These are phyloP conservation scores for Corymbia calophylla DNA, from an alignment of 441 rosid species.

Conservation along the genomic window DNA sequence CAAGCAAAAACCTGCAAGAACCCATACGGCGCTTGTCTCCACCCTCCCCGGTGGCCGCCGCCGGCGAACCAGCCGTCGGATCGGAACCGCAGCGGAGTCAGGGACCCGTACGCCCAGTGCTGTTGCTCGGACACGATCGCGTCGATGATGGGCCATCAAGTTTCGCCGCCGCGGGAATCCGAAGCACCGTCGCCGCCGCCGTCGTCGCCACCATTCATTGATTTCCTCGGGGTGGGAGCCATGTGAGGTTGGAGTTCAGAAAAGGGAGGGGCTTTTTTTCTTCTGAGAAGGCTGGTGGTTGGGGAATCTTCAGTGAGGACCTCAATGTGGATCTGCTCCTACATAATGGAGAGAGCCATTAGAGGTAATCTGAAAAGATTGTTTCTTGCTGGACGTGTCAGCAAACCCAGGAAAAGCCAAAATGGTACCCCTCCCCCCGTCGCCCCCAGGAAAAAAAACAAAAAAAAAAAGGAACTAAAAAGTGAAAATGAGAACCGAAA, in stretches of 20 bases:
- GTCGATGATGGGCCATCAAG: conserved; percentile 12
- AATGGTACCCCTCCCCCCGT: not conserved
- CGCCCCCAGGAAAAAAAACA: too few species aligned
- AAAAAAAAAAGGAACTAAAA: not conserved
- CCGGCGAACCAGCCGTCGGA: conserved; percentile 26
- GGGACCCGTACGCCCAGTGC: conserved; percentile 2
- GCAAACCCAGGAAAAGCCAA: not conserved
- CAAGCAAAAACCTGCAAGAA: conserved; percentile 11
- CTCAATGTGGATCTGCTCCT: conserved; percentile 19
- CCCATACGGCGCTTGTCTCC: conserved; percentile 6
- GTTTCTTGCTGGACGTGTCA: not conserved
- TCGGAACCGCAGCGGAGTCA: conserved; percentile 13
- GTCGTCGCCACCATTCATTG: conserved; percentile 56
- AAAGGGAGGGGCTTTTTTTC: conserved; percentile 4
- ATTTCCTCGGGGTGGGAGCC: conserved; percentile 96
- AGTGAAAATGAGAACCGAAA: not conserved
- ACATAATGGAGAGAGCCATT: conserved; percentile 18
- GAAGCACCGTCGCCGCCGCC: not conserved
- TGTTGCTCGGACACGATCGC: not conserved
- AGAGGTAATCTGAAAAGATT: conserved; percentile 15
- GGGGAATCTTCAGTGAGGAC: conserved; percentile 6
- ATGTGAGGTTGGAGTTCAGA: conserved; percentile 22
- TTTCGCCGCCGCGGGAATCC: not conserved
- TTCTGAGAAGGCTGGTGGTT: not conserved
- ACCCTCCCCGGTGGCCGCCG: conserved; percentile 12